Evolutionary conservation across 2,329 filamentous ascomycete genomes (phyloP), one percentile per base, ranked within the genome.

Genomic region (Penicillium sp.): DNA sequence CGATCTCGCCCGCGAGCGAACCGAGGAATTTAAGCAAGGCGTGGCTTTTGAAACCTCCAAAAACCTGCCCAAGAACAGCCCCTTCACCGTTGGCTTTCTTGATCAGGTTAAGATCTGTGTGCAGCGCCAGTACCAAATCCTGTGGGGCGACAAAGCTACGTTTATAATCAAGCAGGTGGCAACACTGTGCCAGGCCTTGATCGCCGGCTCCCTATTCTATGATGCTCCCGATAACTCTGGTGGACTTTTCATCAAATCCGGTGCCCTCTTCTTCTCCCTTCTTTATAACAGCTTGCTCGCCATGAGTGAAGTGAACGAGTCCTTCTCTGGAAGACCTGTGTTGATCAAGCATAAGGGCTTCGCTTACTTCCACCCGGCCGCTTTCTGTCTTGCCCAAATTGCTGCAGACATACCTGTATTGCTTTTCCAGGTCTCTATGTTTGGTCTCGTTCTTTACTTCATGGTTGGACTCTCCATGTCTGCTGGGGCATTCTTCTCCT

Each of bases 121-220:
- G 15, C 72, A 69, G 21, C 81, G 87, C 5, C 85, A 88, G 60
- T 88, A 87, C 60, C 84, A 87, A 62, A 85, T 88, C 29, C 65
- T 89, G 1, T 83, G 81, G 78, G 86, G 86, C 40, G 85, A 89
- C 70, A 87, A 85, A 62, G 77, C 82, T 0, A 86, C 84, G 0
- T 84, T 88, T 39, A 62, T 86, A 59, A 84, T 87, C 72, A 87
- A 86, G 67, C 84, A 88, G 62, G 71, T 78, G 5, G 79, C 81
- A 0, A 85, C 82, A 1, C 65, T 88, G 8, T 64, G 79, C 0
- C 84, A 87, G 64, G 85, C 86, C 0, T 71, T 90, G 5, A 82
- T 89, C 56, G 78, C 81, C 2, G 87, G 86, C 7, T 88, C 86
- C 0, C 77, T 89, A 4, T 90, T 90, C 72, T 90, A 89, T 72